A percentile compares a stretch with the other conserved stretches of the same genome.
phyloP scores from a whole-genome alignment of 2,329 filamentous ascomycete species.

The Scedosporium apiospermum region DNA sequence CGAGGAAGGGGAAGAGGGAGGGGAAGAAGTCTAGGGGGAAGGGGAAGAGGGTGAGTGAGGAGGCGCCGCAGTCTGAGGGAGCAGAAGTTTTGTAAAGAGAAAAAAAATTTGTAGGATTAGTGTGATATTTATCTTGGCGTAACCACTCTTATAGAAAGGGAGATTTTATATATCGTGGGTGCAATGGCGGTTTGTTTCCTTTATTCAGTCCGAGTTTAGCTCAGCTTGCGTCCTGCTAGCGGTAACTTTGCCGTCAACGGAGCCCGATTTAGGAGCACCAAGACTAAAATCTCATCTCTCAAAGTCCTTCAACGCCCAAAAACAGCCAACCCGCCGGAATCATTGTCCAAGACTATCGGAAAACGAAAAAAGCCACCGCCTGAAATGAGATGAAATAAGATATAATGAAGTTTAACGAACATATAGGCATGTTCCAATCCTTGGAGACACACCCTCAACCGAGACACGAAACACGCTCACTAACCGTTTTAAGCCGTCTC shows the following conservation, averaged over 20 bases:
- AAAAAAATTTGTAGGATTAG: not conserved
- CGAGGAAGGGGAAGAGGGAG: not conserved
- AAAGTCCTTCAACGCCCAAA: no score
- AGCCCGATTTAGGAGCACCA: no score
- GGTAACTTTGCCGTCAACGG: no score
- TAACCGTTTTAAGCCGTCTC: conserved; percentile 46
- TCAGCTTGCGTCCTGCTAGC: no score
- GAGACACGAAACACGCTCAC: not conserved
- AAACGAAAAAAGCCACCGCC: no score
- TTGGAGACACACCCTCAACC: not conserved
- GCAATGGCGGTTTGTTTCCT: no score
- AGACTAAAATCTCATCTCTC: no score
- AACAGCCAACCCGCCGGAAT: not conserved
- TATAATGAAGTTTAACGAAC: conserved; percentile 4
- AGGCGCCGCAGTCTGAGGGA: not conserved
- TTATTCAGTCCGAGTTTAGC: no score
- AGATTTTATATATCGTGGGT: no score
- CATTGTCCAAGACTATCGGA: no score
- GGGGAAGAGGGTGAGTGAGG: not conserved
- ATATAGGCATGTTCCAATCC: not conserved
- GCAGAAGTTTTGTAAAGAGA: not conserved
- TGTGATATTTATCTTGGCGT: no score
- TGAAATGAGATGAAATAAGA: not conserved
- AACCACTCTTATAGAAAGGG: no score
- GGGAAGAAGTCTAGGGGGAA: not conserved